Conservation (phyloP, 495 filamentous ascomycete species). For the Choiromyces venosus region DNA sequence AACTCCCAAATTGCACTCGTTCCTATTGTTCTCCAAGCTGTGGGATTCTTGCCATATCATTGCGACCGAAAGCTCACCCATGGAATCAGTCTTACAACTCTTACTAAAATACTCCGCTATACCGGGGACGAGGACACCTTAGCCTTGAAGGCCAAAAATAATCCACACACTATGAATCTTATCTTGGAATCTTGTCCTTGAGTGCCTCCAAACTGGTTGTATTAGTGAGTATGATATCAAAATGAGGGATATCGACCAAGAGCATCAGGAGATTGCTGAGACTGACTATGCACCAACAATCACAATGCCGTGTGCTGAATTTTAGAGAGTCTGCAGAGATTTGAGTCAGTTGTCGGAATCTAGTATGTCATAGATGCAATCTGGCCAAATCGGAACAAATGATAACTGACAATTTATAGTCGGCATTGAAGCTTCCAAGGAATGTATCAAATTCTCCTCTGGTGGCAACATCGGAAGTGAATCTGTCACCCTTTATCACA, state of each 20-base stretch:
- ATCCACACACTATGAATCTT: slow-evolving; percentile 91
- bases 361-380: slow-evolving; percentile 56
- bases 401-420: no score
- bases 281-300: slow-evolving; percentile 94
- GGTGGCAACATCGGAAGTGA: slow-evolving; percentile 92
- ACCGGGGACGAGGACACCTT: slow-evolving; percentile 92
- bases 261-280: slow-evolving; percentile 94
- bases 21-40: slow-evolving; percentile 94
- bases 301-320: slow-evolving; percentile 79
- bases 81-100: slow-evolving; percentile 87
- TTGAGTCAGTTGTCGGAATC: slow-evolving; percentile 89
- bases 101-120: slow-evolving; percentile 92
- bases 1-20: slow-evolving; percentile 98
- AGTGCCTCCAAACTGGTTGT: no score
- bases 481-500: slow-evolving; percentile 79
- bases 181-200: slow-evolving; percentile 97
- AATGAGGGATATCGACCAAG: no score
- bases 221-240: no score
- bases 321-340: no score
- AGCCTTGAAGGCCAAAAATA: slow-evolving; percentile 93
- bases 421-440: no score
- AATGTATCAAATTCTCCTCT: slow-evolving; percentile 93
- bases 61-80: slow-evolving; percentile 99
- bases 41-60: slow-evolving; percentile 91
- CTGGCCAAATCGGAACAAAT: background rate